Conservation (phyloP, 768 basidiomycete genomes). For the Leccinum disarticulatum region DNA sequence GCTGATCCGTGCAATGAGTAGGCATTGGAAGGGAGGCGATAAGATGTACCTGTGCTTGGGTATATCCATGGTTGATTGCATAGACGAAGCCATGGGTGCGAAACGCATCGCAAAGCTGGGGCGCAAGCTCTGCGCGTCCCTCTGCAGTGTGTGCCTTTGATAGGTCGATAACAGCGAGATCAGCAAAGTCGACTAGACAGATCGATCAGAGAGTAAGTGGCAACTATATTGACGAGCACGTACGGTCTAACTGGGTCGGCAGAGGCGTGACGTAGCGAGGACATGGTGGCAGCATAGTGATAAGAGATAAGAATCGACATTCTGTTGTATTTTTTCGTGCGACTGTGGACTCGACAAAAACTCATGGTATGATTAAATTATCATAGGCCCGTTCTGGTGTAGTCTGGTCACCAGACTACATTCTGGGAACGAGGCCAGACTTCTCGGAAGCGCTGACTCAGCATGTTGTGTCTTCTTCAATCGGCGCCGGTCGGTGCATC, state of each 20-base stretch:
- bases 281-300: constrained; percentile 34
- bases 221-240: constrained; percentile 19
- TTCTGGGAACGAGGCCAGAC: no score
- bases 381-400: no score
- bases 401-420: no score
- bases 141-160: constrained; percentile 41
- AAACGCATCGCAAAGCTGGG: constrained; percentile 48
- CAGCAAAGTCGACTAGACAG: constrained; percentile 45
- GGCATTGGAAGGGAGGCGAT: constrained; percentile 5
- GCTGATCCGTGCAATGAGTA: constrained; percentile 31
- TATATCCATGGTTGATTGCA: constrained; percentile 39
- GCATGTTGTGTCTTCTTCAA: no score
- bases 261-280: constrained; percentile 33
- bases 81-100: constrained; percentile 41
- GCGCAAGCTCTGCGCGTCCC: constrained; percentile 40
- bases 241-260: constrained; percentile 35
- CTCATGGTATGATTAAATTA: no score
- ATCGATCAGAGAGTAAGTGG: constrained; percentile 18
- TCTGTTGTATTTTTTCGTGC: constrained; percentile 13
- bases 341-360: not conserved
- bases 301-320: no score
- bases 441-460: no score
- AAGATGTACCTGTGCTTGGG: constrained; percentile 35
- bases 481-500: no score
- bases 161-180: constrained; percentile 53